A percentile compares a stretch with the other conserved stretches of the same genome.
phyloP scores from a whole-genome alignment of 2,329 filamentous ascomycete species.

The Penicillium sp. region DNA sequence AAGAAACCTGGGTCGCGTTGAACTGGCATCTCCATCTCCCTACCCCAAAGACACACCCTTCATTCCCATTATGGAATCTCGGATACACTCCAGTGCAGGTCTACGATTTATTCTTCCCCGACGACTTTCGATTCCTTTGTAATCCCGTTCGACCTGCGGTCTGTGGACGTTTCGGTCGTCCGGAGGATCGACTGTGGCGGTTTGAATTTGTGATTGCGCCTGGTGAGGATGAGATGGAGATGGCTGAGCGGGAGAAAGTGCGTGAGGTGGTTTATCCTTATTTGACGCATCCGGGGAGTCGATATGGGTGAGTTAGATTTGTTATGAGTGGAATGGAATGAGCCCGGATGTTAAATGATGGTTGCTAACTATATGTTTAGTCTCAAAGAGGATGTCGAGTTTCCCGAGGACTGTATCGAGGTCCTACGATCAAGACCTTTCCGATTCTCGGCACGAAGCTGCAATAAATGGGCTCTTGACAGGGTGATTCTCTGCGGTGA shows the following conservation, averaged over 20 bases:
- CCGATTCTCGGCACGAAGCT: slow-evolving; percentile 53
- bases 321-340: background rate
- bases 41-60: slow-evolving; percentile 54
- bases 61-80: slow-evolving; percentile 56
- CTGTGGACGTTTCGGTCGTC: slow-evolving; percentile 53
- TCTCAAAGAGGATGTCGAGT: slow-evolving; percentile 40
- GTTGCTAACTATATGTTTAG: slow-evolving; percentile 18
- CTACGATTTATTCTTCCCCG: slow-evolving; percentile 57
- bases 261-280: slow-evolving; percentile 36
- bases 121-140: slow-evolving; percentile 53
- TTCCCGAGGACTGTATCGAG: slow-evolving; percentile 55
- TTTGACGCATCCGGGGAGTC: slow-evolving; percentile 34
- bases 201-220: slow-evolving; percentile 47
- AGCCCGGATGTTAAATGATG: background rate
- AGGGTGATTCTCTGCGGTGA: slow-evolving; percentile 56
- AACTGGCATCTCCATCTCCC: slow-evolving; percentile 55
- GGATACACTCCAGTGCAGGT: slow-evolving; percentile 56
- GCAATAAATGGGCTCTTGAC: slow-evolving; percentile 55
- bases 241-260: slow-evolving; percentile 27
- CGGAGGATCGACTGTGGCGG: slow-evolving; percentile 51
- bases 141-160: slow-evolving; percentile 52
- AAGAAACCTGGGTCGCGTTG: slow-evolving; percentile 55
- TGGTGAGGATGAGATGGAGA: slow-evolving; percentile 40
- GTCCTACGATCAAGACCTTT: slow-evolving; percentile 56
- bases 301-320: slow-evolving; percentile 30